A percentile compares a stretch with the other conserved stretches of the same genome.
Conservation (phyloP, 2,329 filamentous ascomycete species). For the Xylaria sp. region DNA sequence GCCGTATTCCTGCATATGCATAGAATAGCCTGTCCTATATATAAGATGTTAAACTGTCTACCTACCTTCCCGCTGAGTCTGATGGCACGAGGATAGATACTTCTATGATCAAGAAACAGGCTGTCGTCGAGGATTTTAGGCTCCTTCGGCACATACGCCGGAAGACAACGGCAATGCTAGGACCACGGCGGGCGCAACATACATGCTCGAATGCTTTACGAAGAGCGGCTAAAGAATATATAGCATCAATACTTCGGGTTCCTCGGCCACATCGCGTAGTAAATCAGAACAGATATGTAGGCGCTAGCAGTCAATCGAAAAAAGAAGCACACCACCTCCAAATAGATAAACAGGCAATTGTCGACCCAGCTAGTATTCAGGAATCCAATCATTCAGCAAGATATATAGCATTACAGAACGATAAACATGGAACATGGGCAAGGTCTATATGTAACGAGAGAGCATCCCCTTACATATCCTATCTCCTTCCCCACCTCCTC, state of each 20-base stretch:
- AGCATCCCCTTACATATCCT: neutral
- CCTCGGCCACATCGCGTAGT: neutral
- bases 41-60: constrained; percentile 1
- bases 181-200: neutral
- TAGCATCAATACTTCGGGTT: neutral
- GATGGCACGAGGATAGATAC: neutral
- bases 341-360: neutral
- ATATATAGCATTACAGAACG: too few relatives aligned
- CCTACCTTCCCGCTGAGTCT: neutral
- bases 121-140: neutral
- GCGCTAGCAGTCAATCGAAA: neutral
- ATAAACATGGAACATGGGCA: too few relatives aligned
- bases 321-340: neutral
- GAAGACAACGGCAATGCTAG: neutral
- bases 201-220: neutral
- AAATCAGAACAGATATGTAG: neutral
- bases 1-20: constrained; percentile 5
- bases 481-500: constrained; percentile 11
- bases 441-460: too few relatives aligned
- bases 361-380: neutral
- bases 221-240: neutral
- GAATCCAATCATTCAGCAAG: neutral
- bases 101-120: neutral
- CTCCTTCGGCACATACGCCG: neutral
- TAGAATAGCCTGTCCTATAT: constrained; percentile 8